Conservation (phyloP, 495 filamentous ascomycete species). For the Xylaria longipes region DNA sequence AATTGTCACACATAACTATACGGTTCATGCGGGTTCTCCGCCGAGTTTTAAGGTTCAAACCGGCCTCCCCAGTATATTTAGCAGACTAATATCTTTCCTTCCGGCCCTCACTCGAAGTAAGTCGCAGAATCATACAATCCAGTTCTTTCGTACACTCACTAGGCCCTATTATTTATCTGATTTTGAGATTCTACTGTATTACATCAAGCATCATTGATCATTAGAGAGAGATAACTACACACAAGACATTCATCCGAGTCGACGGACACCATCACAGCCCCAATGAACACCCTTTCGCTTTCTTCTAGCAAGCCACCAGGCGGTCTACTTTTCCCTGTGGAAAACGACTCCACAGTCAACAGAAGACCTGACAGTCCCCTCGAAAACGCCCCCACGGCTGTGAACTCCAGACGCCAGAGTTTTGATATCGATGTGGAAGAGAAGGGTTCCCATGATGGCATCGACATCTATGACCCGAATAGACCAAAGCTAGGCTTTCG, state of each 20-base stretch:
- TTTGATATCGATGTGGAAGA: slow-evolving; percentile 19
- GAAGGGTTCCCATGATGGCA: neutral
- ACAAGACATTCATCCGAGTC: neutral
- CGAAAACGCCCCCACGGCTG: slow-evolving; percentile 7
- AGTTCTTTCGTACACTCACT: slow-evolving; percentile 1
- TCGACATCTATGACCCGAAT: slow-evolving; percentile 25
- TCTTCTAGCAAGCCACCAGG: neutral
- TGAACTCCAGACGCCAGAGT: slow-evolving; percentile 18
- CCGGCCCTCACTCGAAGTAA: neutral
- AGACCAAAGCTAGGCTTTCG: slow-evolving; percentile 21
- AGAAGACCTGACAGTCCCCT: neutral
- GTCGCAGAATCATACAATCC: neutral
- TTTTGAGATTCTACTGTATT: neutral
- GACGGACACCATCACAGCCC: neutral
- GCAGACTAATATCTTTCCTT: neutral
- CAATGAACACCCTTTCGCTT: neutral
- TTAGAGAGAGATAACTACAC: neutral
- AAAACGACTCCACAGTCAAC: neutral
- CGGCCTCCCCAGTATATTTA: slow-evolving; percentile 1
- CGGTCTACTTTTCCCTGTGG: neutral
- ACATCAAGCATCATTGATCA: neutral
- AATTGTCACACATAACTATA: neutral
- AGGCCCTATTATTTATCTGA: neutral
- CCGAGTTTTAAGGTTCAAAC: neutral
- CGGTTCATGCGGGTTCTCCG: neutral